Evolutionary conservation across 2,329 filamentous ascomycete species (phyloP), one percentile per base, ranked within the genome.

Genomic region (Colletotrichum simmondsii): DNA sequence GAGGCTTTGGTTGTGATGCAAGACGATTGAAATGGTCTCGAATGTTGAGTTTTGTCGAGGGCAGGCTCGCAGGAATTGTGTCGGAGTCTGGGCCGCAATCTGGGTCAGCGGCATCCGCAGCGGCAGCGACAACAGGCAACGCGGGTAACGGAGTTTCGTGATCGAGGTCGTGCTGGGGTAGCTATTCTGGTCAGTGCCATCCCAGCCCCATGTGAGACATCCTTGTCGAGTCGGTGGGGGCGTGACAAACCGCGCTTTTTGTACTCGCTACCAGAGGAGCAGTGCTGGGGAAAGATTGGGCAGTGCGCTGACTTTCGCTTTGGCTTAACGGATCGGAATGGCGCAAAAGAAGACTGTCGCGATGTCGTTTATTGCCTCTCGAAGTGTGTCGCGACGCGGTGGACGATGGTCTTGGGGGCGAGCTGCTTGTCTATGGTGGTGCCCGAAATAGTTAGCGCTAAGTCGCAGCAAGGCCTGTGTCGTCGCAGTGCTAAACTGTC

Each of bases 181-280:
- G 49, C 66, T 72, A 22, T 22, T 56, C 12, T 26, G 61, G 68
- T 73, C 71, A 73, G 71, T 73, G 71, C 71, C 71, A 73, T 72
- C 71, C 71, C 52, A 28, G 68, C 8, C 24, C 24, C 22, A 35
- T 10, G n/a, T 32, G 49, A 32, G 42, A 35, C 19, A 72, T 56
- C 65, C 70, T 68, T 70, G 70, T 7, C 1, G 2, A 5, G 16
- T 16, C 22, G 19, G 68, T 58, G 58, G 68, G 61, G 68, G 63
- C 35, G 46, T 49, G 16, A 74, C 71, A 26, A 42, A 72, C 68
- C 59, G 61, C 30, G 71, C 46, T 24, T 59, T 46, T 58, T 63
- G 59, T 22, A 42, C 32, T 22, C 49, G 58, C 46, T 11, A 46
- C 71, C 22, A 57, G 58, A 26, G 68, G 71, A 26, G 68, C 71